Evolutionary conservation across 148 eudicot species (phyloP).

Genomic region (Gaultheria prostrata): DNA sequence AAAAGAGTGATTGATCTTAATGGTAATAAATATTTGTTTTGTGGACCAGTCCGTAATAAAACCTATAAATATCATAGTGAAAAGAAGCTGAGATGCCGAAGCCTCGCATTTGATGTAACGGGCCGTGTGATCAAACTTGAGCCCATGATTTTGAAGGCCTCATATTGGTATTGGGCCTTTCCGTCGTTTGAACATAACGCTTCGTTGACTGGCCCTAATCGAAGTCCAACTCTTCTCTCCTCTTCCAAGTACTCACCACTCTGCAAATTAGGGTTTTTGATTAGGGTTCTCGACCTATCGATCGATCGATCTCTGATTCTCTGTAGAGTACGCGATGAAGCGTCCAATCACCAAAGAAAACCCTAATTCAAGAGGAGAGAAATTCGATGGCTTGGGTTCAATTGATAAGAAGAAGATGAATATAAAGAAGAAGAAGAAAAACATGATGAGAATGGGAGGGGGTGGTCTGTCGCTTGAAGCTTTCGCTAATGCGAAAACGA

Average conservation of each 20-base stretch:
- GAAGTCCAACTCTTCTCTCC: not conserved
- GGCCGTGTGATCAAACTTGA: not conserved
- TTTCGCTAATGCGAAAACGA: constrained; percentile 70
- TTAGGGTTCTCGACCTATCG: not conserved
- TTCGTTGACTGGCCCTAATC: not conserved
- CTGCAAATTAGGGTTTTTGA: constrained; percentile 15
- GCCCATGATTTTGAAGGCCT: not conserved
- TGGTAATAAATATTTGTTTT: too few relatives aligned
- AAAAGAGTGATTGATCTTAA: too few relatives aligned
- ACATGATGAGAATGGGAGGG: constrained; percentile 63
- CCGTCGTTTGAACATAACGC: not conserved
- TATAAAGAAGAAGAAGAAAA: constrained; percentile 35
- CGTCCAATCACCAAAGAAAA: constrained; percentile 14
- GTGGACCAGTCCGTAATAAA: too few relatives aligned
- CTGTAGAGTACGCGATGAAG: constrained; percentile 14
- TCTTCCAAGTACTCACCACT: not conserved
- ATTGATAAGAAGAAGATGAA: constrained; percentile 31
- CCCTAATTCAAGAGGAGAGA: constrained; percentile 16
- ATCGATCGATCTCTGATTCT: too few relatives aligned
- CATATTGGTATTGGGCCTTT: not conserved
- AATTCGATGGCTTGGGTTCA: constrained; percentile 15
- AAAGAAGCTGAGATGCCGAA: too few relatives aligned
- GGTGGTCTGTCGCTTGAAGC: constrained; percentile 73
- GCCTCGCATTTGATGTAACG: not conserved
- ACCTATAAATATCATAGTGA: too few relatives aligned